Evolutionary conservation across 1,284 basidiomycete species (phyloP).

Genomic region (Marasmius oreades): DNA sequence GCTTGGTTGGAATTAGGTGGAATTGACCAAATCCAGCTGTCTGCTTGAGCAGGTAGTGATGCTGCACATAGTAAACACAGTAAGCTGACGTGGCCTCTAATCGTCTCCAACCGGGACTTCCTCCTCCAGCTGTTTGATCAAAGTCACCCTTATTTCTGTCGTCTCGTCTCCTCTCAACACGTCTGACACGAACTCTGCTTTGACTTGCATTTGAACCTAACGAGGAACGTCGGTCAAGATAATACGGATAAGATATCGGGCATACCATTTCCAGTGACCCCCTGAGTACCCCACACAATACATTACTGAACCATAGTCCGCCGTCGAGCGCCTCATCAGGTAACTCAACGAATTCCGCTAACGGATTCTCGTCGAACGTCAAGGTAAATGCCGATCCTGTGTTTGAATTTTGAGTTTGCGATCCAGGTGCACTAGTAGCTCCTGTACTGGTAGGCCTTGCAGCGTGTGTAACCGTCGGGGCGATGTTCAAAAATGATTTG

Average conservation of each 20-base stretch:
- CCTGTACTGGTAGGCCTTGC: constrained; percentile 41
- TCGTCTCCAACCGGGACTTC: constrained; percentile 84
- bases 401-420: constrained; percentile 26
- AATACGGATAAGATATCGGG: constrained; percentile 20
- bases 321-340: constrained; percentile 91
- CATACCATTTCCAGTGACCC: constrained; percentile 95
- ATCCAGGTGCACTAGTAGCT: constrained; percentile 18
- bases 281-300: constrained; percentile 89
- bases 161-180: constrained; percentile 89
- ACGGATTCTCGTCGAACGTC: constrained; percentile 92
- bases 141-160: constrained; percentile 89
- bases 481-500: constrained; percentile 95
- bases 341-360: constrained; percentile 96
- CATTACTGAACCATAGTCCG: constrained; percentile 96
- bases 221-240: constrained; percentile 13
- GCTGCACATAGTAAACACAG: too few relatives aligned
- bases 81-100: constrained; percentile 28
- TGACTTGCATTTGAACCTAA: constrained; percentile 96
- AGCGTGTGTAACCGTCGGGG: constrained; percentile 76
- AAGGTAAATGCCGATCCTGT: constrained; percentile 72
- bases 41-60: too few relatives aligned
- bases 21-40: too few relatives aligned
- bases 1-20: too few relatives aligned
- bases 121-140: constrained; percentile 93
- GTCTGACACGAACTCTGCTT: constrained; percentile 88